A percentile compares a stretch with the other conserved stretches of the same genome.
Conservation (phyloP, 192 early-diverging fungal genomes). For the Cladochytrium replicatum region DNA sequence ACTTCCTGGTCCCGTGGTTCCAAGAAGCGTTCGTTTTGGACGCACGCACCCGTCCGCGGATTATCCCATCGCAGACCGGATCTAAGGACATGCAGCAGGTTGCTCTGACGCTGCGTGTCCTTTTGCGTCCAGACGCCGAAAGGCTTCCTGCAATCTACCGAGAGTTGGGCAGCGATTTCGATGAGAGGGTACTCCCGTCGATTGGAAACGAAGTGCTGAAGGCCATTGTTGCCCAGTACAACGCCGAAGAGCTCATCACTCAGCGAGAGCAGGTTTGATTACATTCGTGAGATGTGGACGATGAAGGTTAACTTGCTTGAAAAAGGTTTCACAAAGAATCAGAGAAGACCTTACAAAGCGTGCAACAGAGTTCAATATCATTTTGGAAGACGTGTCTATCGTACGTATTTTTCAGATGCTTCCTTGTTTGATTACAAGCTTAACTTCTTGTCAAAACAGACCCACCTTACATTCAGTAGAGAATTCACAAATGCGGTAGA, state of each 20-base stretch:
- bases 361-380: constrained; percentile 90
- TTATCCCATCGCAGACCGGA: constrained; percentile 98
- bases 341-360: constrained; percentile 86
- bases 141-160: constrained; percentile 79
- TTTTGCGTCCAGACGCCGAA: constrained; percentile 57
- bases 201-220: constrained; percentile 99
- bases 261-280: constrained; percentile 69
- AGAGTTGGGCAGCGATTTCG: constrained; percentile 87
- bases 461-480: constrained; percentile 96
- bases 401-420: constrained; percentile 35
- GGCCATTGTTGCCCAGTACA: constrained; percentile 95
- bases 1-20: constrained; percentile 96
- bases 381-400: constrained; percentile 96
- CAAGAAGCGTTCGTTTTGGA: constrained; percentile 85
- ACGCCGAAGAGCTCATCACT: constrained; percentile 94
- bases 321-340: constrained; percentile 75
- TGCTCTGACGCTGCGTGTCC: constrained; percentile 80
- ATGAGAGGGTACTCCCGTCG: constrained; percentile 91
- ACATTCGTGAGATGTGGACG: constrained; percentile 3
- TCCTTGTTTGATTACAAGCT: neutral
- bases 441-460: constrained; percentile 35
- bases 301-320: neutral
- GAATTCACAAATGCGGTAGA: constrained; percentile 99
- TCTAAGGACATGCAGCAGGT: constrained; percentile 99
- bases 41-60: constrained; percentile 88